These are phyloP conservation scores for Ogataea naganishii DNA, from an alignment of 805 yeast genomes.

Conservation along the genomic window DNA sequence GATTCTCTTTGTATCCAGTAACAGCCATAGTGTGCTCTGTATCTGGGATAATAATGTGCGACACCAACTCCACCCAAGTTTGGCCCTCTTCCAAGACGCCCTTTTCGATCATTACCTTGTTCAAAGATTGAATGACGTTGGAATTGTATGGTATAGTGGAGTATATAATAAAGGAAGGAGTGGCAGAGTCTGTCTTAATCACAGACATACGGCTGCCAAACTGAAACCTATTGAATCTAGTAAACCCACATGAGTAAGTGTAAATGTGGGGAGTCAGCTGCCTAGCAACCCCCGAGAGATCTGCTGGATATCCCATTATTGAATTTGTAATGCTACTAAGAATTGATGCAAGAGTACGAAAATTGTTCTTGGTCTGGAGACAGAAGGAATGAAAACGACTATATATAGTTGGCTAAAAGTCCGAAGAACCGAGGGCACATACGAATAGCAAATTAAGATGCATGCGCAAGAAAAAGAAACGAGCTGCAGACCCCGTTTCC, in stretches of 20 bases:
- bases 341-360: too few species aligned
- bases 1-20: constrained; percentile 36
- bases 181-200: constrained; percentile 16
- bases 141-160: constrained; percentile 49
- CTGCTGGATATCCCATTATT: constrained; percentile 30
- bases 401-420: too few species aligned
- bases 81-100: constrained; percentile 24
- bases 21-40: constrained; percentile 59
- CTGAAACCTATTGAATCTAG: constrained; percentile 17
- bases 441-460: too few species aligned
- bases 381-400: too few species aligned
- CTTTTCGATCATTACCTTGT: constrained; percentile 13
- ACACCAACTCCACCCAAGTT: constrained; percentile 27
- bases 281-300: constrained; percentile 31
- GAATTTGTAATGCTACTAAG: background rate
- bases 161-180: constrained; percentile 38
- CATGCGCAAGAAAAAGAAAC: too few species aligned
- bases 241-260: constrained; percentile 28
- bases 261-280: constrained; percentile 20
- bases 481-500: too few species aligned
- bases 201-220: constrained; percentile 34
- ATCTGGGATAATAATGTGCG: constrained; percentile 54
- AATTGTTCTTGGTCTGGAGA: too few species aligned
- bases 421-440: too few species aligned
- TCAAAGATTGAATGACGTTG: constrained; percentile 32